Base-by-base conservation (phyloP, 2,329 filamentous ascomycete species). In the Penicillium sp. region DNA sequence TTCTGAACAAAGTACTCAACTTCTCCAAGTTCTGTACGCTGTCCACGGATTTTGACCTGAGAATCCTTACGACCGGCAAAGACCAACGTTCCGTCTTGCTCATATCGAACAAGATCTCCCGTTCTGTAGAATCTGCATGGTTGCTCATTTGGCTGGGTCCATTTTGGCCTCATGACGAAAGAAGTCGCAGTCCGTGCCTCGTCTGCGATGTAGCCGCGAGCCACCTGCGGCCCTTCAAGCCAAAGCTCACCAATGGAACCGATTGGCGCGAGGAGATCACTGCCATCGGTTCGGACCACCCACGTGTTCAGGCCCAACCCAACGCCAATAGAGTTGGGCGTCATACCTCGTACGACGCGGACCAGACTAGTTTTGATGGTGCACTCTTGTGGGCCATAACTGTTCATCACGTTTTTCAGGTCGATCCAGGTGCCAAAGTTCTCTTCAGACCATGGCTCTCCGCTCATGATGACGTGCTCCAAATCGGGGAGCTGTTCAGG, bases 181-280 rank as follows among this genome's bases (percentile, higher is more conserved):
- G 59, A 50, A 18, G 56, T 56, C 4, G 56, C 56, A 3, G 57
- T 64, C 36, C 60, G 59, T 27, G 56, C 36, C 1, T 54, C 54
- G 6, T 54, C 58, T 24, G 61, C 63, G 7, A 64, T 46, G 36
- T 66, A 66, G 9, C 62, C 62, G 44, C 59, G 54, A 41, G 59
- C 61, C 11, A 67, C 58, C 33, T 64, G 58, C 2, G 63, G 62
- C 2, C 65, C 65, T 33, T 60, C 70, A 33, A 78, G 64, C 26
- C 52, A 64, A 5, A 78, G 61, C 52, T 78, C 74, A 11, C 76
- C 76, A 1, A 67, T 60, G 3, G 67, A 49, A 0, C 75, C 74
- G 5, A 63, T 42, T 0, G 7, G 7, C 2, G 7, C 6, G 75
- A 70, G 4, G 73, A 61, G 1, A 40, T 55, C 57, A 3, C 4